These are phyloP conservation scores for Leccinum subgranulosum DNA, from an alignment of 768 basidiomycete genomes.

Conservation along the genomic window DNA sequence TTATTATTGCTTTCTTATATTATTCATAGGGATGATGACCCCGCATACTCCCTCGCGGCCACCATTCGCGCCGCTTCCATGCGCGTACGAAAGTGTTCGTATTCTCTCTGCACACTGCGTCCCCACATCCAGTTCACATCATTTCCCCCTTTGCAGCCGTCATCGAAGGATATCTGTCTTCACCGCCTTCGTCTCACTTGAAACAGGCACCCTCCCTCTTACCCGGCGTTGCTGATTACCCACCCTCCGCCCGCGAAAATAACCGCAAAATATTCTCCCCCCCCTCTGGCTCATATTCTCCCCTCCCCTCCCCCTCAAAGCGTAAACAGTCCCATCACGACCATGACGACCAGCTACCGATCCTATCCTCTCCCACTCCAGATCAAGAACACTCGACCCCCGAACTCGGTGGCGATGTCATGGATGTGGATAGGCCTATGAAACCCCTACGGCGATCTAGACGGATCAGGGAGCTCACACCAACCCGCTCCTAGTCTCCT, in stretches of 20 bases:
- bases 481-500: slow-evolving; percentile 22
- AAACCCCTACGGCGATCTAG: slow-evolving; percentile 35
- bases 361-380: slow-evolving; percentile 15
- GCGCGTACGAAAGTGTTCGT: slow-evolving; percentile 61
- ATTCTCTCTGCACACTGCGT: slow-evolving; percentile 9
- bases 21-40: background rate
- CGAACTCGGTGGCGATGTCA: slow-evolving; percentile 27
- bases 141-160: slow-evolving; percentile 45
- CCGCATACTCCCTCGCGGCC: slow-evolving; percentile 33
- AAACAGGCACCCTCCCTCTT: slow-evolving; percentile 27
- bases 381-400: slow-evolving; percentile 22
- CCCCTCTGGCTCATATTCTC: slow-evolving; percentile 31
- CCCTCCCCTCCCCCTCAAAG: slow-evolving; percentile 34
- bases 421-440: slow-evolving; percentile 33
- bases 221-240: slow-evolving; percentile 33
- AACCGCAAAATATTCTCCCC: slow-evolving; percentile 47
- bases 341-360: slow-evolving; percentile 16
- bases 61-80: slow-evolving; percentile 54
- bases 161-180: slow-evolving; percentile 56
- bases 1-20: background rate
- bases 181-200: slow-evolving; percentile 32
- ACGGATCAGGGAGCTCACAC: slow-evolving; percentile 28
- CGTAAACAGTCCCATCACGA: slow-evolving; percentile 30
- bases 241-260: slow-evolving; percentile 55
- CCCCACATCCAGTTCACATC: slow-evolving; percentile 26